Evolutionary conservation across 768 basidiomycete species (phyloP), one percentile per base, ranked within the genome.

Genomic region (Phanerodontia chrysosporium): DNA sequence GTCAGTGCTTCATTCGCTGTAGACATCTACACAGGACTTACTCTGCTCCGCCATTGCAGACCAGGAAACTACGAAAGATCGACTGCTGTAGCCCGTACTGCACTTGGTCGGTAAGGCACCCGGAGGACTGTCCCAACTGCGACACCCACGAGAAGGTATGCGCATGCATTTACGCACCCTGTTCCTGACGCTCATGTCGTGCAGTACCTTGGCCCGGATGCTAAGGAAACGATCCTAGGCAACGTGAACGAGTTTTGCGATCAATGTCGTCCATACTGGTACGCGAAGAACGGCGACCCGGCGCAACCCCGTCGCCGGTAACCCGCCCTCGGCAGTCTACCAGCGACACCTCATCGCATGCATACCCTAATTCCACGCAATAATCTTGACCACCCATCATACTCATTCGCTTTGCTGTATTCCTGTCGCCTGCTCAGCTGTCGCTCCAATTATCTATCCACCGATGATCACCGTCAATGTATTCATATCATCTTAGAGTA

Each of bases 151-250:
- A 74, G 64, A 44, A 54, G 77, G 69, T 45, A 8, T 25, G 12
- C 25, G 58, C 58, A 9, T 10, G 4, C 39, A 5, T 7, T 42
- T n/a, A n/a, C 61, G 57, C 51, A 60, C 58, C 51, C 49, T 49
- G 44, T 57, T 35, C 53, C 21, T 12, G 48, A 28, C 27, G 30
- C 35, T 27, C 64, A 30, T 46, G 3, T 18, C 42, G 28, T 3
- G 29, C 65, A 90, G 90, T 89, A 85, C 68, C 78, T 79, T 64
- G 88, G 87, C 22, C 90, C 90, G 1, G 90, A 92, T 65, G 73
- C 73, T 45, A 79, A 77, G 55, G 88, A 92, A 70, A 83, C 75
- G 2, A 77, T 89, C 59, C 82, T 81, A 0, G 65, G 72, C 24
- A 71, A 72, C 49, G 84, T 80, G 2, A 67, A 73, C 57, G 82